Conservation (phyloP, 2,329 filamentous ascomycete species). For the Talaromyces sp. region DNA sequence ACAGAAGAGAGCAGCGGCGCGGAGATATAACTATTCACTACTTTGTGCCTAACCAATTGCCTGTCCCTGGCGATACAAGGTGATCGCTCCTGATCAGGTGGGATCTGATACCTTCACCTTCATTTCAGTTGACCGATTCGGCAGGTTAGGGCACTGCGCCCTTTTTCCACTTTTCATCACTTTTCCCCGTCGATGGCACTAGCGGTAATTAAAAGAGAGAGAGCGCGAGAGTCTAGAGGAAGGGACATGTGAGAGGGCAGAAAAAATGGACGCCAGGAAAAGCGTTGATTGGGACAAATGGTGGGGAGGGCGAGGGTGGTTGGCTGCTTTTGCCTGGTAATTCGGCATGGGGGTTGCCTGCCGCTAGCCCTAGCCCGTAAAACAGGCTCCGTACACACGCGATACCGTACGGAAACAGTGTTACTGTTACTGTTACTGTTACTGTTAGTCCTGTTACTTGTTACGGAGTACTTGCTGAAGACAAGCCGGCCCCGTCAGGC, state of each 20-base stretch:
- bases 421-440: too few species aligned
- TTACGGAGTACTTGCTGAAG: too few species aligned
- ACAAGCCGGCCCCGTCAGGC: background rate
- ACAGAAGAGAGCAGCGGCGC: background rate
- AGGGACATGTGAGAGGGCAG: background rate
- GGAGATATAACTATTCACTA: background rate
- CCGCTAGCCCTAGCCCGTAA: background rate
- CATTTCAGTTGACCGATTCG: background rate
- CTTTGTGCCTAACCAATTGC: slow-evolving; percentile 11
- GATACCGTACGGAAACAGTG: background rate
- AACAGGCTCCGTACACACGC: background rate
- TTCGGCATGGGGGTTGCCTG: background rate
- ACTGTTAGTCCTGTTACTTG: too few species aligned
- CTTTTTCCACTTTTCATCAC: background rate
- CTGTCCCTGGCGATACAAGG: background rate
- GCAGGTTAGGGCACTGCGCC: background rate
- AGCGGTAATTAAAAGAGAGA: background rate
- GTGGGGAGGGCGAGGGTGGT: slow-evolving; percentile 4
- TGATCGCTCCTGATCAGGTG: background rate
- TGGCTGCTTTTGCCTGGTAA: slow-evolving; percentile 1
- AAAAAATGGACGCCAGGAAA: slow-evolving; percentile 2
- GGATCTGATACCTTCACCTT: background rate
- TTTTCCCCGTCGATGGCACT: background rate
- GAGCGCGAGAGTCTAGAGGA: background rate
- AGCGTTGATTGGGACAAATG: slow-evolving; percentile 11